Evolutionary conservation across 208 protist species (phyloP).

Genomic region (Trypanosoma congolense): DNA sequence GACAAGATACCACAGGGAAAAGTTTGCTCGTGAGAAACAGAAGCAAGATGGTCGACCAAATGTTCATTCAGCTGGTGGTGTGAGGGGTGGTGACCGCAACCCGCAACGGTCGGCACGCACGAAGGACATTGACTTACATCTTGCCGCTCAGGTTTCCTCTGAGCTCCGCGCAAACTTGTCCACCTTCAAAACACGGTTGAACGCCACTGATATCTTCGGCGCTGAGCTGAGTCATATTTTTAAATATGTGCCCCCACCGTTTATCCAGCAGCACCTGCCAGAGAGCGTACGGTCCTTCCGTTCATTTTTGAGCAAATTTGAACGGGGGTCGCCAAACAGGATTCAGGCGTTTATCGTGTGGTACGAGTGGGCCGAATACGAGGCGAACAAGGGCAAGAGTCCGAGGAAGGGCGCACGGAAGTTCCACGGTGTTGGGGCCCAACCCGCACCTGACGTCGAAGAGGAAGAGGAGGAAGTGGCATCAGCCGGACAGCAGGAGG

Average conservation of each 20-base stretch:
- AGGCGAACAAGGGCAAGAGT: slow-evolving; percentile 48
- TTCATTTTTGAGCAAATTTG: slow-evolving; percentile 73
- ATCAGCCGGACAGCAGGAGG: slow-evolving; percentile 6
- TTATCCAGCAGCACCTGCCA: slow-evolving; percentile 78
- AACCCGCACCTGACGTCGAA: background rate
- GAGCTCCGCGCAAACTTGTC: slow-evolving; percentile 65
- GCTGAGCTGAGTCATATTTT: slow-evolving; percentile 61
- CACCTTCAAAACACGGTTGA: slow-evolving; percentile 49
- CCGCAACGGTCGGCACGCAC: slow-evolving; percentile 38
- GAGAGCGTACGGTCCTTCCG: slow-evolving; percentile 49
- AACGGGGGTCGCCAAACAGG: slow-evolving; percentile 40
- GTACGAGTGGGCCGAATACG: slow-evolving; percentile 84
- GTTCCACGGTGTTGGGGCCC: slow-evolving; percentile 8
- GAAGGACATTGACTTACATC: slow-evolving; percentile 68
- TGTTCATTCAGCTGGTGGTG: background rate
- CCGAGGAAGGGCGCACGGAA: slow-evolving; percentile 8
- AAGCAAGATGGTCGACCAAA: slow-evolving; percentile 2
- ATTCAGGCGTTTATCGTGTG: slow-evolving; percentile 65
- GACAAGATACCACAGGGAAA: slow-evolving; percentile 48
- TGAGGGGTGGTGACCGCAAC: background rate
- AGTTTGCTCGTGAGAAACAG: slow-evolving; percentile 41
- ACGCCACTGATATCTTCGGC: slow-evolving; percentile 39
- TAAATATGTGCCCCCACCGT: slow-evolving; percentile 61
- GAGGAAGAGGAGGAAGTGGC: slow-evolving; percentile 19
- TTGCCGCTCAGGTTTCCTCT: slow-evolving; percentile 67